These are phyloP conservation scores for Dentipellis fragilis DNA, from an alignment of 768 basidiomycete species.

Conservation along the genomic window DNA sequence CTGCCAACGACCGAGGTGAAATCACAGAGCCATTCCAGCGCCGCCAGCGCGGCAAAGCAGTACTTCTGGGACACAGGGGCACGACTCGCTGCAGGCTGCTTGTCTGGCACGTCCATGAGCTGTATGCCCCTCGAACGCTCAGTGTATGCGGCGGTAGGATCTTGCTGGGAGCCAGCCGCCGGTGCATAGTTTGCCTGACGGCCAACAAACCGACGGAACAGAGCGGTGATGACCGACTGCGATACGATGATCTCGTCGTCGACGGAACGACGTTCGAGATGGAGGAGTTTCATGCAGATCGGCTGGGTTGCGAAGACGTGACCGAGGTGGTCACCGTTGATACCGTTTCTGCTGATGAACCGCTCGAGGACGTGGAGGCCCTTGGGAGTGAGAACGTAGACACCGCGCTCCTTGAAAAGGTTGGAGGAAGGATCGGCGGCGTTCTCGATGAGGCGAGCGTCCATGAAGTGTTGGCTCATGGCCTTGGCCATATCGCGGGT, in stretches of 20 bases:
- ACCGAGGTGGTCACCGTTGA: constrained; percentile 87
- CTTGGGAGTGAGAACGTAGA: constrained; percentile 93
- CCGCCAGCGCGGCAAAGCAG: constrained; percentile 80
- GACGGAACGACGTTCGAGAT: constrained; percentile 83
- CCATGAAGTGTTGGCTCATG: constrained; percentile 99
- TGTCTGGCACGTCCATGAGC: constrained; percentile 63
- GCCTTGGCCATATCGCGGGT: constrained; percentile 99
- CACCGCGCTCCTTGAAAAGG: constrained; percentile 95
- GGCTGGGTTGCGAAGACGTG: constrained; percentile 86
- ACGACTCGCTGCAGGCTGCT: constrained; percentile 35
- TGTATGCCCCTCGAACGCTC: constrained; percentile 69
- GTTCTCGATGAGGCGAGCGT: constrained; percentile 95
- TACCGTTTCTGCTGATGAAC: constrained; percentile 99
- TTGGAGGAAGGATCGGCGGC: constrained; percentile 82
- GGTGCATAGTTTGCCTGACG: constrained; percentile 72
- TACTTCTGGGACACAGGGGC: constrained; percentile 42
- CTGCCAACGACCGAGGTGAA: constrained; percentile 92
- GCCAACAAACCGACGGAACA: constrained; percentile 94
- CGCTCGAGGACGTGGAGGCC: constrained; percentile 97
- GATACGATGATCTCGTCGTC: constrained; percentile 99
- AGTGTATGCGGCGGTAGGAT: constrained; percentile 64
- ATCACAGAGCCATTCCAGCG: constrained; percentile 95
- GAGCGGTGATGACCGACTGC: constrained; percentile 84
- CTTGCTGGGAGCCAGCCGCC: constrained; percentile 35
- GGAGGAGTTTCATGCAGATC: constrained; percentile 94